Percentiles rank a stretch among this genome's conserved stretches.
Conservation (phyloP, 2,329 filamentous ascomycete species). For the Microdochium bolleyi region DNA sequence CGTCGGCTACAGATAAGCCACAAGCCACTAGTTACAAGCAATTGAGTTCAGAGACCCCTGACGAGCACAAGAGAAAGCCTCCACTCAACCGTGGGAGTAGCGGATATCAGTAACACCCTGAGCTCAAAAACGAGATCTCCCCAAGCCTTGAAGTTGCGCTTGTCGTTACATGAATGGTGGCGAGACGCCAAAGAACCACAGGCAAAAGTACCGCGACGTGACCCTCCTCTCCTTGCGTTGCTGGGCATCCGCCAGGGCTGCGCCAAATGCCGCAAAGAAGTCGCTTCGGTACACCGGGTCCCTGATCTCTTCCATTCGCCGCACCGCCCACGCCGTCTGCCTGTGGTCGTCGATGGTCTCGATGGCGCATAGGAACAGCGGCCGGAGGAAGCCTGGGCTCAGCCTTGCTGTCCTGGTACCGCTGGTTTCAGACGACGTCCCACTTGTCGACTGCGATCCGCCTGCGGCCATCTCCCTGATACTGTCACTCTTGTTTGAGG, state of each 20-base stretch:
- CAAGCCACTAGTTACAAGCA: too few species aligned
- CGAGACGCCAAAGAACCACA: slow-evolving; percentile 10
- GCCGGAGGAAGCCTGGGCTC: slow-evolving; percentile 11
- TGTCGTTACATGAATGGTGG: slow-evolving; percentile 8
- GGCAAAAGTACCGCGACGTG: slow-evolving; percentile 13
- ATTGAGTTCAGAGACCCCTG: neutral
- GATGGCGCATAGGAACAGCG: slow-evolving; percentile 12
- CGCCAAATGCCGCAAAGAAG: slow-evolving; percentile 10
- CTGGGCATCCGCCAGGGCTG: slow-evolving; percentile 8
- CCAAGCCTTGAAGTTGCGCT: too few species aligned
- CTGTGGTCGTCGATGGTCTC: slow-evolving; percentile 8
- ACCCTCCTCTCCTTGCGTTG: slow-evolving; percentile 11
- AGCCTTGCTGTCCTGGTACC: neutral
- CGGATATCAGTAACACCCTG: too few species aligned
- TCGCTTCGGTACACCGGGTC: slow-evolving; percentile 5
- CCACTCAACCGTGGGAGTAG: neutral
- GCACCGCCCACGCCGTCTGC: slow-evolving; percentile 10
- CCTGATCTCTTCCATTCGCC: slow-evolving; percentile 7
- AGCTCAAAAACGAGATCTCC: too few species aligned
- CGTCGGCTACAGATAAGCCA: neutral
- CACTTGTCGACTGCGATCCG: neutral
- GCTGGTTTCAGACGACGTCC: neutral
- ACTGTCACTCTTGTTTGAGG: neutral
- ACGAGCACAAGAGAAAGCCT: neutral
- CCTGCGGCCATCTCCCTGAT: neutral